Evolutionary conservation across 2,329 filamentous ascomycete species (phyloP).

Genomic region (Aurifilum marmelostoma): DNA sequence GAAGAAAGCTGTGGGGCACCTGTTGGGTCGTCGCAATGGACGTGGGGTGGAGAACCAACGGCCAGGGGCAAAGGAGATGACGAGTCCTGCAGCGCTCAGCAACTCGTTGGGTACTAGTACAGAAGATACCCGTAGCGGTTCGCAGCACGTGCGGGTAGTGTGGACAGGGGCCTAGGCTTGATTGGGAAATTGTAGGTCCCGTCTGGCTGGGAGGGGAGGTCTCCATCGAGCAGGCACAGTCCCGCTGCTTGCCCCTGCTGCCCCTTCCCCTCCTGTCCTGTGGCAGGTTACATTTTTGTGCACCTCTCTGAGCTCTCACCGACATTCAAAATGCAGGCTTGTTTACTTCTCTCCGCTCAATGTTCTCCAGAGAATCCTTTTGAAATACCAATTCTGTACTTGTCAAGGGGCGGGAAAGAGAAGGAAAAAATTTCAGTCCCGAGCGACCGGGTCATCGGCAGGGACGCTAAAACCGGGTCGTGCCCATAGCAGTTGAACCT

Average conservation of each 20-base stretch:
- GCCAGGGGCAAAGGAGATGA: constrained; percentile 2
- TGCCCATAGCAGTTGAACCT: neutral
- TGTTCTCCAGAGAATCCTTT: too few species aligned
- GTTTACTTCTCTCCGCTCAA: neutral
- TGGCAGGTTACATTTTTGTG: neutral
- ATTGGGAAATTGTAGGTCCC: neutral
- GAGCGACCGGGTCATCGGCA: neutral
- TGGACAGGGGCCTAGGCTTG: neutral
- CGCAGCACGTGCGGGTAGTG: neutral
- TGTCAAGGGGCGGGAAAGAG: too few species aligned
- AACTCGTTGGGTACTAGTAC: neutral
- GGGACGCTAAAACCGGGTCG: neutral
- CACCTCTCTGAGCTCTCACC: neutral
- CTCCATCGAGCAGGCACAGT: neutral
- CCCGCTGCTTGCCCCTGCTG: too few species aligned
- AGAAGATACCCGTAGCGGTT: neutral
- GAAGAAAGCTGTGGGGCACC: neutral
- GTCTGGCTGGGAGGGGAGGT: neutral
- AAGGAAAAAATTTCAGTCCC: neutral
- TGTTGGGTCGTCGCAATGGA: neutral
- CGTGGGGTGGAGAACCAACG: neutral
- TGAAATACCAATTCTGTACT: too few species aligned
- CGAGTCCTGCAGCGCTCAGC: neutral
- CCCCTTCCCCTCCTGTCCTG: neutral
- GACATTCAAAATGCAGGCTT: neutral